Conservation (phyloP, 768 basidiomycete species). For the Pleurotus cornucopiae region DNA sequence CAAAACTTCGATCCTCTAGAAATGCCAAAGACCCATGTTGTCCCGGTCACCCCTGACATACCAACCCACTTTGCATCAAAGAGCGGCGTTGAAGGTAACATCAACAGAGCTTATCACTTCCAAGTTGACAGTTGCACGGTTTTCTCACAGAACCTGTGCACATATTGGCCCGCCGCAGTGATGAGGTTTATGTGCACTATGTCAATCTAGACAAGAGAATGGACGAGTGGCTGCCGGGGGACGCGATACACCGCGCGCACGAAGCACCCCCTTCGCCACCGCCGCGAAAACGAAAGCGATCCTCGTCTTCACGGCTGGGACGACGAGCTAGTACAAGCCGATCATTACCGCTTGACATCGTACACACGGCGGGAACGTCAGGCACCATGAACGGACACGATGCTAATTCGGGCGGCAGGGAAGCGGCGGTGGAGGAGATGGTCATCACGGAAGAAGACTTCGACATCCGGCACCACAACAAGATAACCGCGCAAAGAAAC, state of each 20-base stretch:
- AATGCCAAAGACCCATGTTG: conserved; percentile 28
- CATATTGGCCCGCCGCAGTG: conserved; percentile 47
- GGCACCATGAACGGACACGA: background rate
- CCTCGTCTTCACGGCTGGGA: background rate
- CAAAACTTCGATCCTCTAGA: background rate
- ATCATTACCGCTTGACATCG: background rate
- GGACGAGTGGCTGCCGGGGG: conserved; percentile 67
- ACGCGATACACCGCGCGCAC: conserved; percentile 10
- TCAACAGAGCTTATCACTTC: too few species aligned
- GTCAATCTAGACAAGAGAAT: conserved; percentile 64
- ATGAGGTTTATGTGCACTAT: conserved; percentile 70
- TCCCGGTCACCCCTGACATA: conserved; percentile 13
- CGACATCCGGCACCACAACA: conserved; percentile 64
- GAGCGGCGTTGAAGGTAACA: background rate
- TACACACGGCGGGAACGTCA: background rate
- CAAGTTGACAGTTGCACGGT: background rate
- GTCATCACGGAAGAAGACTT: conserved; percentile 65
- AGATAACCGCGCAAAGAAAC: conserved; percentile 69
- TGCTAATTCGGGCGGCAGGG: background rate
- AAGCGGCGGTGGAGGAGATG: conserved; percentile 21
- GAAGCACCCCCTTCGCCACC: conserved; percentile 15
- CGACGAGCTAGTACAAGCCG: background rate
- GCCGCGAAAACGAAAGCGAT: conserved; percentile 26
- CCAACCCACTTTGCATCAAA: background rate
- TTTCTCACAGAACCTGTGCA: conserved; percentile 39